Evolutionary conservation across 495 filamentous ascomycete species (phyloP).

Genomic region (Daldinia caldariorum): DNA sequence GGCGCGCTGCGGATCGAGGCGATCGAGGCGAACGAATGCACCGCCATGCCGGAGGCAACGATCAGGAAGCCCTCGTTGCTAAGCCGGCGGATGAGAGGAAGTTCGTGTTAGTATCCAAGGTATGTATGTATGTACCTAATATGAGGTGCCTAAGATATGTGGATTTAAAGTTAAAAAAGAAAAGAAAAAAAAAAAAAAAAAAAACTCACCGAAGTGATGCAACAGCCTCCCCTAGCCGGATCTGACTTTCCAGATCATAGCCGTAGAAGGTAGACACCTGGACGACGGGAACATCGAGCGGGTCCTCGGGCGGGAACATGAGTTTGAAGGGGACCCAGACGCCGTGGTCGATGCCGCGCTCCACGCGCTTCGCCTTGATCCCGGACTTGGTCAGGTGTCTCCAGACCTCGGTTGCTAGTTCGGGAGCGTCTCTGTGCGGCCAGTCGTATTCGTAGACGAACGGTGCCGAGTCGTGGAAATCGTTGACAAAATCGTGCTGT

Average conservation of each 20-base stretch:
- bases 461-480: conserved; percentile 36
- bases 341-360: conserved; percentile 37
- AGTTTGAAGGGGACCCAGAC: conserved; percentile 39
- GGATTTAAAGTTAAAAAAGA: neutral
- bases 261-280: conserved; percentile 37
- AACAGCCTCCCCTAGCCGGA: conserved; percentile 35
- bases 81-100: neutral
- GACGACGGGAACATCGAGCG: conserved; percentile 31
- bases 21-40: conserved; percentile 33
- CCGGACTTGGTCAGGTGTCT: conserved; percentile 24
- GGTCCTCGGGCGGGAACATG: conserved; percentile 34
- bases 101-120: neutral
- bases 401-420: conserved; percentile 26
- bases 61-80: conserved; percentile 38
- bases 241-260: conserved; percentile 32
- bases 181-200: no score
- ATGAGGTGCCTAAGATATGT: no score
- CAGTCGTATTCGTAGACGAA: conserved; percentile 39
- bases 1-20: conserved; percentile 16
- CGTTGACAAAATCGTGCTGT: conserved; percentile 38
- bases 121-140: no score
- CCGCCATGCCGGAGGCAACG: conserved; percentile 35
- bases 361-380: conserved; percentile 35
- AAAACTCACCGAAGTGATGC: conserved; percentile 23
- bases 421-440: conserved; percentile 31